Evolutionary conservation across 2,329 filamentous ascomycete species (phyloP).

Genomic region (Exserohilum turcica): DNA sequence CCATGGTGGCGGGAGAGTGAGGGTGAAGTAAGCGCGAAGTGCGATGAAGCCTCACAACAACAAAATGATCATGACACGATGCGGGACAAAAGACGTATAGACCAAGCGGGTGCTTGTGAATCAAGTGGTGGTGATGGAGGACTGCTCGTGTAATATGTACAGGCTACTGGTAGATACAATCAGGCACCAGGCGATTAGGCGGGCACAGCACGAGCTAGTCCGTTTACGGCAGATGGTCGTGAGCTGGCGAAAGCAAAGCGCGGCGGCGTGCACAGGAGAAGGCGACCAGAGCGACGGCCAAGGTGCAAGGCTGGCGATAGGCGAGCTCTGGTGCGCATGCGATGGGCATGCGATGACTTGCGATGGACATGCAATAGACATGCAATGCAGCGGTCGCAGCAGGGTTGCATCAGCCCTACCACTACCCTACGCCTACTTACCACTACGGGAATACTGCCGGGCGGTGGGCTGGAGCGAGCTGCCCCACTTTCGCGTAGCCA

Average conservation of each 20-base stretch:
- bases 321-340: slow-evolving; percentile 10
- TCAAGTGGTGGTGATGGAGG: neutral
- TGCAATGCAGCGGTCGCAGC: slow-evolving; percentile 1
- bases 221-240: neutral
- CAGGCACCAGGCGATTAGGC: slow-evolving; percentile 22
- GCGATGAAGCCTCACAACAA: neutral
- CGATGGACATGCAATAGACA: slow-evolving; percentile 13
- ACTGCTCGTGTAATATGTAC: neutral
- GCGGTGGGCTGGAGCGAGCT: slow-evolving; percentile 17
- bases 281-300: too few species aligned
- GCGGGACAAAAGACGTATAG: neutral
- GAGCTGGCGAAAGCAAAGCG: too few species aligned
- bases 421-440: too few species aligned
- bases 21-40: neutral
- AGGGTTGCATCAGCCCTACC: slow-evolving; percentile 29
- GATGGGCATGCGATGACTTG: too few species aligned
- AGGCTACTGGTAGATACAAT: slow-evolving; percentile 4
- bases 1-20: slow-evolving; percentile 18
- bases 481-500: slow-evolving; percentile 29
- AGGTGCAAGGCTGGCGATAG: neutral
- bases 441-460: too few species aligned
- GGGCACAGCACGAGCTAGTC: slow-evolving; percentile 3
- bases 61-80: neutral
- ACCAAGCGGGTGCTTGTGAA: neutral
- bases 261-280: too few species aligned